These are phyloP conservation scores for Cyclocybe cylindracea DNA, from an alignment of 768 basidiomycete genomes.

Conservation along the genomic window DNA sequence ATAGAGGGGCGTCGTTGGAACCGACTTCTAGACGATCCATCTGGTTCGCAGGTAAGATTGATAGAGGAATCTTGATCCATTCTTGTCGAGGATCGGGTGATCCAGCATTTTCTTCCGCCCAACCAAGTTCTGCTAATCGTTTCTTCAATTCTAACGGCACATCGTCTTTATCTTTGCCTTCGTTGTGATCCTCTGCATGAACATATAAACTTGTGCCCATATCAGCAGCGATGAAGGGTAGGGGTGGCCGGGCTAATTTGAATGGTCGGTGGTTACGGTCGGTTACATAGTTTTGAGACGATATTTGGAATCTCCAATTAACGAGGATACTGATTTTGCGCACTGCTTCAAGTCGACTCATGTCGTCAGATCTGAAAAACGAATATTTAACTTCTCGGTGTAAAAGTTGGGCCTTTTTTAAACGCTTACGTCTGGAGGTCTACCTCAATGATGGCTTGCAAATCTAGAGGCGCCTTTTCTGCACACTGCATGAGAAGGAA, in stretches of 20 bases:
- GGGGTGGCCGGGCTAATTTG: conserved; percentile 65
- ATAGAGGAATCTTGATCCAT: conserved; percentile 65
- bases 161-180: conserved; percentile 49
- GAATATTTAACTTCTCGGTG: background rate
- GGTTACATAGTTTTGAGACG: conserved; percentile 58
- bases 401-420: background rate
- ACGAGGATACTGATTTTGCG: conserved; percentile 55
- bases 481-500: conserved; percentile 76
- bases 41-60: conserved; percentile 58
- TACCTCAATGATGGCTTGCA: conserved; percentile 49
- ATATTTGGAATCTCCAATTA: conserved; percentile 71
- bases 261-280: conserved; percentile 71
- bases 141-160: conserved; percentile 67
- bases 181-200: conserved; percentile 51
- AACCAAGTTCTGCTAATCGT: conserved; percentile 73
- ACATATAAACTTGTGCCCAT: conserved; percentile 66
- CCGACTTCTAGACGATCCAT: conserved; percentile 50
- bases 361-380: conserved; percentile 44
- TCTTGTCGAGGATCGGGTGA: conserved; percentile 56
- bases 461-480: conserved; percentile 55
- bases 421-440: conserved; percentile 54
- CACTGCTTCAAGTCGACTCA: conserved; percentile 52
- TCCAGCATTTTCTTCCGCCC: conserved; percentile 58
- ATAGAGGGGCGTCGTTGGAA: conserved; percentile 26
- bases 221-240: conserved; percentile 77